Percentiles rank a stretch among this genome's conserved stretches.
Evolutionary conservation across 768 basidiomycete genomes (phyloP).

Genomic region (Tulasnella sp.): DNA sequence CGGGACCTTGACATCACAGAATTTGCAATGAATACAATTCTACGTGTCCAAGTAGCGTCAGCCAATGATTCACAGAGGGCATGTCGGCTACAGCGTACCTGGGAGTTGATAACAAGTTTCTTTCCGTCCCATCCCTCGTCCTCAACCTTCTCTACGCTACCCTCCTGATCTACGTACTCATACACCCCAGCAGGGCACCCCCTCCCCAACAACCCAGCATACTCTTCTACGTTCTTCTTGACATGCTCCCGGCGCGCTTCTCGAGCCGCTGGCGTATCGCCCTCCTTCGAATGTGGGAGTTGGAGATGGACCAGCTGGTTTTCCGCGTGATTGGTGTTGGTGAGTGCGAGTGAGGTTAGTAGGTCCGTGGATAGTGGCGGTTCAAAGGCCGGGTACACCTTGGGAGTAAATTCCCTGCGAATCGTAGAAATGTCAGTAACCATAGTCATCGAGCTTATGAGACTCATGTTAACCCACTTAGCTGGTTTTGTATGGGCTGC

Average conservation of each 20-base stretch:
- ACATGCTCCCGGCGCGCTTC: conserved; percentile 55
- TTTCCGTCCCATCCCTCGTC: conserved; percentile 63
- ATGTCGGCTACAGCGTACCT: conserved; percentile 39
- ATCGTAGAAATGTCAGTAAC: not conserved
- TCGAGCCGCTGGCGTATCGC: conserved; percentile 31
- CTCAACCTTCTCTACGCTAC: conserved; percentile 20
- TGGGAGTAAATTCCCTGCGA: conserved; percentile 49
- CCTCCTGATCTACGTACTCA: conserved; percentile 79
- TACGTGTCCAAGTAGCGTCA: conserved; percentile 30
- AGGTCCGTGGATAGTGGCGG: conserved; percentile 88
- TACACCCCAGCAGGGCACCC: conserved; percentile 96
- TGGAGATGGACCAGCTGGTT: conserved; percentile 87
- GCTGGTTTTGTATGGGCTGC: conserved; percentile 63
- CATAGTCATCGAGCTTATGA: not conserved
- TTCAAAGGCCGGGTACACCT: conserved; percentile 78
- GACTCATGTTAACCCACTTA: conserved; percentile 24
- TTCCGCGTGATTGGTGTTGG: conserved; percentile 94
- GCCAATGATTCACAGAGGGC: conserved; percentile 17
- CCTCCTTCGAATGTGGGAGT: conserved; percentile 33
- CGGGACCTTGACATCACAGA: conserved; percentile 93
- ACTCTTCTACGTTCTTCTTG: conserved; percentile 59
- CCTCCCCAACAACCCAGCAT: conserved; percentile 75
- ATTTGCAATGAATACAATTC: conserved; percentile 91
- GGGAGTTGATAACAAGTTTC: conserved; percentile 91
- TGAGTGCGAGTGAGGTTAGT: conserved; percentile 79